A percentile compares a stretch with the other conserved stretches of the same genome.
Evolutionary conservation across 306 rosid species (phyloP).

Genomic region (Casuarina equisetifolia): DNA sequence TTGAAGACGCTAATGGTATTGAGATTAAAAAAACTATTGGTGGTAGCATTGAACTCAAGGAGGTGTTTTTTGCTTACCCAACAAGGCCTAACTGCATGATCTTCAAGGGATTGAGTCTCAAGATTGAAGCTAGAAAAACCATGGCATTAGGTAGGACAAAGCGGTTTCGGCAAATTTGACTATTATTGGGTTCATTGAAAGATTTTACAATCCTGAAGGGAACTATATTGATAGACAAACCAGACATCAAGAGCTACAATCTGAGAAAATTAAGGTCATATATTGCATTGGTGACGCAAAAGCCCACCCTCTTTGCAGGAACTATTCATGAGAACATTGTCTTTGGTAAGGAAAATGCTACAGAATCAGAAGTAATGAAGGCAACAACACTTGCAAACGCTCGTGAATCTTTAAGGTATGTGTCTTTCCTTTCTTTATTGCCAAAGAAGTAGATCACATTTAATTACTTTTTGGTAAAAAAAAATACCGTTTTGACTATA

Average conservation of each 20-base stretch:
- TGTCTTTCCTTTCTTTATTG: not conserved
- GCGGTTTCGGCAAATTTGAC: slow-evolving; percentile 88
- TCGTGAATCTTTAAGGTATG: slow-evolving; percentile 71
- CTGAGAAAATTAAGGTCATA: slow-evolving; percentile 61
- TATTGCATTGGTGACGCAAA: slow-evolving; percentile 77
- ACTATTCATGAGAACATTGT: slow-evolving; percentile 70
- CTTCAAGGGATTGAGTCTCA: slow-evolving; percentile 56
- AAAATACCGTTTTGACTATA: slow-evolving; percentile 10
- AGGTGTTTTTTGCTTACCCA: slow-evolving; percentile 66
- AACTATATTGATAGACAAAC: slow-evolving; percentile 49
- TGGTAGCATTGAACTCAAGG: slow-evolving; percentile 54
- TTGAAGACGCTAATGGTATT: slow-evolving; percentile 45
- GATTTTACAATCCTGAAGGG: slow-evolving; percentile 72
- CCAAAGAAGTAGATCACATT: not conserved
- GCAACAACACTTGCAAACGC: slow-evolving; percentile 76
- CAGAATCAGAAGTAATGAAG: slow-evolving; percentile 55
- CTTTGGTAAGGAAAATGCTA: slow-evolving; percentile 52
- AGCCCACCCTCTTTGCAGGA: slow-evolving; percentile 74
- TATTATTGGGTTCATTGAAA: slow-evolving; percentile 70
- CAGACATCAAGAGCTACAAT: slow-evolving; percentile 49
- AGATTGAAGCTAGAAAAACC: slow-evolving; percentile 65
- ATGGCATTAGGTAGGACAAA: slow-evolving; percentile 73
- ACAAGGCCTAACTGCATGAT: slow-evolving; percentile 66
- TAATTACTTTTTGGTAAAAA: not conserved
- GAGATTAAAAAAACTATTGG: slow-evolving; percentile 30